Percentiles rank a stretch among this genome's conserved stretches.
Conservation (phyloP, 352 stramenopile genomes). For the Phytophthora pluvialis region DNA sequence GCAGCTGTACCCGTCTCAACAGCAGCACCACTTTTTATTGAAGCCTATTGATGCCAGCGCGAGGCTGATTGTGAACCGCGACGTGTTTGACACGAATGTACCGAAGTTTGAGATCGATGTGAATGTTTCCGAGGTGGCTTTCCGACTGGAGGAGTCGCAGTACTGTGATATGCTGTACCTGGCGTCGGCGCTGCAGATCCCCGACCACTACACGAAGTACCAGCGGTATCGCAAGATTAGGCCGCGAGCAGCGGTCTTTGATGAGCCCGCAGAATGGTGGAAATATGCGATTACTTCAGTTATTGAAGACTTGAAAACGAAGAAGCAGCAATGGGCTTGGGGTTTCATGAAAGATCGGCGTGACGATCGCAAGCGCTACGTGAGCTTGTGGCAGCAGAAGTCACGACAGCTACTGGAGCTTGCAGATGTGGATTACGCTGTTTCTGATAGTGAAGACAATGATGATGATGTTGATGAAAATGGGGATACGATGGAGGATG, state of each 20-base stretch:
- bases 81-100: constrained; percentile 75
- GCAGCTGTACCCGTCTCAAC: constrained; percentile 73
- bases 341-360: constrained; percentile 84
- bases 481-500: constrained; percentile 26
- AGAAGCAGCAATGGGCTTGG: constrained; percentile 82
- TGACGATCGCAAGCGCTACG: constrained; percentile 77
- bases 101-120: constrained; percentile 88
- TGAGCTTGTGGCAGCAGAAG: constrained; percentile 67
- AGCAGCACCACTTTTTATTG: constrained; percentile 87
- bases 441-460: constrained; percentile 70
- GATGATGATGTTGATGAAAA: constrained; percentile 44
- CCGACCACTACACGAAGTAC: constrained; percentile 80
- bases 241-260: constrained; percentile 57
- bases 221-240: constrained; percentile 77
- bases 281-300: constrained; percentile 77
- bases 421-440: constrained; percentile 39
- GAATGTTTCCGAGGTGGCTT: constrained; percentile 75
- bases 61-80: constrained; percentile 83
- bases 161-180: constrained; percentile 90
- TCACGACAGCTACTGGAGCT: constrained; percentile 39
- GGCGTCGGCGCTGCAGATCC: constrained; percentile 69
- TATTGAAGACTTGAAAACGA: constrained; percentile 61
- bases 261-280: constrained; percentile 79
- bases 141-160: constrained; percentile 87
- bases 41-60: constrained; percentile 85